These are phyloP conservation scores for Tetracentron sinense DNA, from an alignment of 164 flowering plant species.

Conservation along the genomic window DNA sequence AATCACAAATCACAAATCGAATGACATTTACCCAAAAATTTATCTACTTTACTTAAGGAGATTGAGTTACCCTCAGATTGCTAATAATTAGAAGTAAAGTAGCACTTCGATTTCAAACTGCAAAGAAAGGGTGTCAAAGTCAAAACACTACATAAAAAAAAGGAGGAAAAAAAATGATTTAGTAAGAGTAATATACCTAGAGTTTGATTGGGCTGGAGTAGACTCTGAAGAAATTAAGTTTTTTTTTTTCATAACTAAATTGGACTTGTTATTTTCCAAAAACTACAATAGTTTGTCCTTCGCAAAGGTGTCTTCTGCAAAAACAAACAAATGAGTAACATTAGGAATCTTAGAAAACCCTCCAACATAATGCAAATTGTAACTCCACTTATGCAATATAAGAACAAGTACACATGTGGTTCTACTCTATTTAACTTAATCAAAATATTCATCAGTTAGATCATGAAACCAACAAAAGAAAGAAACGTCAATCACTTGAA, in stretches of 20 bases:
- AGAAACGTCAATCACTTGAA: background rate
- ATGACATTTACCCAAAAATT: too few relatives aligned
- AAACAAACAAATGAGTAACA: conserved; percentile 10
- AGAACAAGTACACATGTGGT: background rate
- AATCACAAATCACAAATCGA: too few relatives aligned
- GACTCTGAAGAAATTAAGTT: conserved; percentile 61
- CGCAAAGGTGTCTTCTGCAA: conserved; percentile 58
- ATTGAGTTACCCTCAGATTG: too few relatives aligned
- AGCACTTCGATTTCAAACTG: too few relatives aligned
- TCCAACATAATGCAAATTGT: background rate
- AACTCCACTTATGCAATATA: conserved; percentile 6
- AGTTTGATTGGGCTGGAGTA: conserved; percentile 64
- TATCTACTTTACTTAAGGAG: too few relatives aligned
- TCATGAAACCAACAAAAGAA: background rate
- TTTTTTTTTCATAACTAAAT: conserved; percentile 64
- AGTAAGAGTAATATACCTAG: conserved; percentile 48
- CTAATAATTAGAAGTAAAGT: too few relatives aligned
- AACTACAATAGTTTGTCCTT: conserved; percentile 55
- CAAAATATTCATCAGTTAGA: background rate
- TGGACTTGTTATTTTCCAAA: conserved; percentile 74
- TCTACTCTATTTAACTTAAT: too few relatives aligned
- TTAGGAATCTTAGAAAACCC: conserved; percentile 2
- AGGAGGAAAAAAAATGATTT: background rate
- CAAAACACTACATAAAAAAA: background rate
- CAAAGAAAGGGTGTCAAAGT: background rate